A percentile compares a stretch with the other conserved stretches of the same genome.
phyloP scores from a whole-genome alignment of 1,139 yeast genomes.

The Candida anutae region DNA sequence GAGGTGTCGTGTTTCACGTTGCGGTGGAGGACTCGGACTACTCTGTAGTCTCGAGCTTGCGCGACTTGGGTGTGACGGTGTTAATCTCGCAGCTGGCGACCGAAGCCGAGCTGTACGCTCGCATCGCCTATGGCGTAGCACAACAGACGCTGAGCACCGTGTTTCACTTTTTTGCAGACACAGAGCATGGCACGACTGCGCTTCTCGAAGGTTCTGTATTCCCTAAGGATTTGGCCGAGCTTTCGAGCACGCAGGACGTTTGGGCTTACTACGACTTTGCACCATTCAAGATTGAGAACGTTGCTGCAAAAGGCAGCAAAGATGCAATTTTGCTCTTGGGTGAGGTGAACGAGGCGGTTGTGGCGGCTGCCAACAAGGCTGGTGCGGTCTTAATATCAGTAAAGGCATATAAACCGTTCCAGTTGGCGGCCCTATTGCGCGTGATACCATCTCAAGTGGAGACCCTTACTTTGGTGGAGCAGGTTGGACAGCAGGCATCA shows the following conservation, averaged over 20 bases:
- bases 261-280: conserved; percentile 18
- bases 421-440: conserved; percentile 40
- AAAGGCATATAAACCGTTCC: conserved; percentile 68
- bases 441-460: conserved; percentile 50
- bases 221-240: conserved; percentile 9
- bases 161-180: conserved; percentile 55
- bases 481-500: conserved; percentile 37
- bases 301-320: conserved; percentile 23
- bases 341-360: conserved; percentile 39
- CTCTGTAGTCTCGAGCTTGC: conserved; percentile 57
- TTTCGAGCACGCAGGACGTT: conserved; percentile 17
- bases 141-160: conserved; percentile 44
- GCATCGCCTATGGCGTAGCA: conserved; percentile 54
- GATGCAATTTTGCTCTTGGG: conserved; percentile 59
- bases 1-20: conserved; percentile 53
- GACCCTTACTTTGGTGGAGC: conserved; percentile 60
- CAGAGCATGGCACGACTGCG: conserved; percentile 11
- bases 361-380: conserved; percentile 31
- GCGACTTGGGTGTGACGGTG: conserved; percentile 60
- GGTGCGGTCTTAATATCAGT: conserved; percentile 48
- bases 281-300: conserved; percentile 23
- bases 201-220: conserved; percentile 9
- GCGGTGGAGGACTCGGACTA: conserved; percentile 52
- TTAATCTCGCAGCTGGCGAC: conserved; percentile 54
- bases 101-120: conserved; percentile 46